Base-by-base conservation (phyloP, 192 early-diverging fungal genomes). In the Coemansia sp. region DNA sequence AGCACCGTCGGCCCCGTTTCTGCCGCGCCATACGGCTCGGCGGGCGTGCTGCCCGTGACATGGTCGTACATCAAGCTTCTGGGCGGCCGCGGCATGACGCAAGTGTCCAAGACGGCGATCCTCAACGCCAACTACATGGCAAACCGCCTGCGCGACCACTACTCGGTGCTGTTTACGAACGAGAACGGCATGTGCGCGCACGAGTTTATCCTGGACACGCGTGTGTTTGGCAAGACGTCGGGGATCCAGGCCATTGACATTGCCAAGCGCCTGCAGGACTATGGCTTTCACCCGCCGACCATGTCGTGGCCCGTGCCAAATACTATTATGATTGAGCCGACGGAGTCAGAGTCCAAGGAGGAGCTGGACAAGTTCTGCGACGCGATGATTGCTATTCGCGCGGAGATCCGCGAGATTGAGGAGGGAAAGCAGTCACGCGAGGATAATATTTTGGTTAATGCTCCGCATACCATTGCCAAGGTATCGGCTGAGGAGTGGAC, bases 271-370 rank as follows among this genome's bases (percentile, higher is more conserved):
- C 88, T 99, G 53, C 92, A 96, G 83, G 98, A 99, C 83, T 99
- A 98, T 74, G 94, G 96, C 22, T 99, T 99, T 88, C 98, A 99
- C 84, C 90, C 88, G 36, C 98, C 98, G 36, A 99, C 98, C 74
- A 99, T 99, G 98, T 97, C 96, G 19, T 99, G 95, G 91, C 98
- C 98, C 22, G 96, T 98, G 24, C 85, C 94, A 65, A 97, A 98
- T 88, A 99, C 98, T 12, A 89, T 99, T 49, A 99, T 99, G 98
- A 91, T 99, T 69, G 98, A 99, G 86, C 98, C 98, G 17, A 99
- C 98, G 51, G 98, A 99, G 76, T 96, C 94, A 61, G 98, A 99
- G 82, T 86, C 88, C 68, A 90, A 91, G 73, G 88, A 81, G 66
- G 98, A 99, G 83, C 82, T 99, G 17, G 98, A 99, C 83, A 87